phyloP scores from a whole-genome alignment of 148 eudicot genomes.

The Bassia scoparia region DNA sequence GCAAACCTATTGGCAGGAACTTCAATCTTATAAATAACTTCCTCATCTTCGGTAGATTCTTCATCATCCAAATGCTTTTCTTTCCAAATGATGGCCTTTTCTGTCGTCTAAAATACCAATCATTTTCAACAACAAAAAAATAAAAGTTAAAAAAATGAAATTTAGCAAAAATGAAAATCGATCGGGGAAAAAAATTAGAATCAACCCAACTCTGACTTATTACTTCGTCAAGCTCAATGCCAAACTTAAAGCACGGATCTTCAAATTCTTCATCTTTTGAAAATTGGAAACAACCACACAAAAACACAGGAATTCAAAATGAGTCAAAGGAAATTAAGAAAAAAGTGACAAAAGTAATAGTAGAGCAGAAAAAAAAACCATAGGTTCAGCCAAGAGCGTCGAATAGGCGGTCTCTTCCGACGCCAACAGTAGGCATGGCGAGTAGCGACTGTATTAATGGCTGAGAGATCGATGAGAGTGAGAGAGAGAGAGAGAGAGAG shows the following conservation, averaged over 20 bases:
- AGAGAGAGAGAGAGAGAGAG: too few species aligned
- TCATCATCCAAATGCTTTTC: conserved; percentile 79
- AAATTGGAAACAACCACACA: not conserved
- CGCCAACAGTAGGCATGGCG: conserved; percentile 78
- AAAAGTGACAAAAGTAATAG: not conserved
- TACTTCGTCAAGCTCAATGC: conserved; percentile 96
- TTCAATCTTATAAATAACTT: conserved; percentile 88
- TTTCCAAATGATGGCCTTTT: conserved; percentile 80
- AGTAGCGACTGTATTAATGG: too few species aligned
- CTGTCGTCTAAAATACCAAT: conserved; percentile 65
- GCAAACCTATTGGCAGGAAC: conserved; percentile 86
- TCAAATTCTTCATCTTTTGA: conserved; percentile 65
- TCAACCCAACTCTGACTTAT: conserved; percentile 32
- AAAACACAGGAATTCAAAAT: not conserved
- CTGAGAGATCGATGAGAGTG: too few species aligned
- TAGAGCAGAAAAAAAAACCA: too few species aligned
- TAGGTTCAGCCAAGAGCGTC: conserved; percentile 47
- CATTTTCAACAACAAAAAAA: not conserved
- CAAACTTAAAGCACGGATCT: conserved; percentile 78
- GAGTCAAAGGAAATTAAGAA: too few species aligned
- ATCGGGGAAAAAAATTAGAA: not conserved
- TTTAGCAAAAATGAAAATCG: not conserved
- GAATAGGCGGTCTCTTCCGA: conserved; percentile 75
- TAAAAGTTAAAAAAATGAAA: too few species aligned
- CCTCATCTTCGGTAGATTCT: conserved; percentile 58